Evolutionary conservation across 192 early-diverging fungal genomes (phyloP), one percentile per base, ranked within the genome.

Genomic region (Spinellus fusiger): DNA sequence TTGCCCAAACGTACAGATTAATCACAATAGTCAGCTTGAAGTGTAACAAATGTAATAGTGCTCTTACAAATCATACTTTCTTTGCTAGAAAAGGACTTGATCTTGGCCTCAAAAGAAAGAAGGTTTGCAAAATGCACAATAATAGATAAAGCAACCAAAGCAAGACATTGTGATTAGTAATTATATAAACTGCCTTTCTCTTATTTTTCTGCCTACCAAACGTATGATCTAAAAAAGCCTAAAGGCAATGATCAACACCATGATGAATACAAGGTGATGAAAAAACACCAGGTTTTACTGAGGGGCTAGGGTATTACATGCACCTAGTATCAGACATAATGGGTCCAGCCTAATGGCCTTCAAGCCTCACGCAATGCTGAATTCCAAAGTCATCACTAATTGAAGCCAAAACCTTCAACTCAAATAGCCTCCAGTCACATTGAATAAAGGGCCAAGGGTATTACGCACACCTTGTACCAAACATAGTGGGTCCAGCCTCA

Each of bases 141-240:
- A 51, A 51, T 51, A 51, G 49, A 26, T 51, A 51, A 51, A 51
- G 0, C 49, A 9, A 5, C 25, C 49, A 26, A 27, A 51, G 23
- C 49, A 13, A 51, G 25, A 26, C 25, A 51, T 27, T 51, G 25
- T 51, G 49, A 26, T 51, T 51, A 51, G 3, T 54, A 54, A 33
- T 54, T 32, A 33, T 53, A 15, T 53, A 53, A 29, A 53, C 52
- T 54, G 52, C 29, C 28, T 54, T 33, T 54, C 20, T 54, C 52
- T 33, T 33, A 54, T 54, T 54, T 33, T 33, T 54, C 29, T 53
- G 51, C 51, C 33, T 53, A 53, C 51, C 51, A 53, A 53, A 53
- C 31, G 51, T 53, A 53, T 53, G 51, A 53, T 32, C 49, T 50
- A 50, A 50, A 50, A 50, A 50, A 50, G 49, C 25, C 46, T 47